A percentile compares a stretch with the other conserved stretches of the same genome.
These are phyloP conservation scores for Scedosporium apiospermum DNA, from an alignment of 2,329 filamentous ascomycete species.

Conservation along the genomic window DNA sequence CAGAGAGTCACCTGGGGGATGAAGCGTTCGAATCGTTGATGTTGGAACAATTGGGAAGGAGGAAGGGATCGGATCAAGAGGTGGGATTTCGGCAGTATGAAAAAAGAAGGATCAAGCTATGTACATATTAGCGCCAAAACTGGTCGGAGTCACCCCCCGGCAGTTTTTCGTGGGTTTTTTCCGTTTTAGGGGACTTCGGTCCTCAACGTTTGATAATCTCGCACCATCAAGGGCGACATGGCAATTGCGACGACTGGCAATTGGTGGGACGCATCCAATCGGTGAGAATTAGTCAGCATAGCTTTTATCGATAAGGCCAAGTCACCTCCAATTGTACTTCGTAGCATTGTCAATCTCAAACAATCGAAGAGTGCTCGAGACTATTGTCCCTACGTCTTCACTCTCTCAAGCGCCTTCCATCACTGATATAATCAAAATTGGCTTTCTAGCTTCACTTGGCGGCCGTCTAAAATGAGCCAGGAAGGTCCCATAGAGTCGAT, in stretches of 20 bases:
- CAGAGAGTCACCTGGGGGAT: too few species aligned
- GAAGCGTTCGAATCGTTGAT: too few species aligned
- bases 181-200: not conserved
- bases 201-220: not conserved
- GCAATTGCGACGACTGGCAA: not conserved
- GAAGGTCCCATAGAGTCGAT: slow-evolving; percentile 37
- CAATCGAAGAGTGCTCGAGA: not conserved
- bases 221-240: not conserved
- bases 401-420: not conserved
- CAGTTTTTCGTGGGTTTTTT: not conserved
- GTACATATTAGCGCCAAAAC: not conserved
- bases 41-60: not conserved
- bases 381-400: not conserved
- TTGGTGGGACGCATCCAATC: not conserved
- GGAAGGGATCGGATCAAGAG: not conserved
- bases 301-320: not conserved
- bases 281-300: too few species aligned
- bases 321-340: not conserved
- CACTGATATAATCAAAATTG: not conserved
- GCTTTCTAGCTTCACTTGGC: not conserved
- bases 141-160: not conserved
- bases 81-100: not conserved
- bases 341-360: not conserved
- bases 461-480: not conserved
- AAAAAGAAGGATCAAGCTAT: not conserved